phyloP scores from a whole-genome alignment of 1,284 basidiomycete species.

The Fomitopsis betulina region DNA sequence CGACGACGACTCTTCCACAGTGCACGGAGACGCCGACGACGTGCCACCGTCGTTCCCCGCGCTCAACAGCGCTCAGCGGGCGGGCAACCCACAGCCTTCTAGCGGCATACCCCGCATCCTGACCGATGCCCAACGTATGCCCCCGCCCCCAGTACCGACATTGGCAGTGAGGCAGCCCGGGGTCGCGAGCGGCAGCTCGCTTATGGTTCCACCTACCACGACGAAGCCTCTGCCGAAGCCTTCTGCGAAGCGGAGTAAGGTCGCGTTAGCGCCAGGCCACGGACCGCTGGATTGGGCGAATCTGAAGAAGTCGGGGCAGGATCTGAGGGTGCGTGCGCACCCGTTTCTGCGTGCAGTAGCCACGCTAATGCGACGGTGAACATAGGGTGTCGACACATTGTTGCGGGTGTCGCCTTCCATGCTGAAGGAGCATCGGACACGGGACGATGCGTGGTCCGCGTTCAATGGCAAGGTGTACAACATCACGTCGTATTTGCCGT shows the following conservation, averaged over 20 bases:
- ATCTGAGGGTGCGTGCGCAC: slow-evolving; percentile 61
- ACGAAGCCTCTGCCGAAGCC: slow-evolving; percentile 50
- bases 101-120: slow-evolving; percentile 38
- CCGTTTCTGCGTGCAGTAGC: neutral
- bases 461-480: slow-evolving; percentile 97
- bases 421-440: slow-evolving; percentile 78
- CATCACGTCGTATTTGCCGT: slow-evolving; percentile 88
- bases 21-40: slow-evolving; percentile 54
- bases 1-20: slow-evolving; percentile 46
- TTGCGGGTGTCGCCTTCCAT: slow-evolving; percentile 80
- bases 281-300: slow-evolving; percentile 94
- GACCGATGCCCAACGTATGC: slow-evolving; percentile 60
- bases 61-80: slow-evolving; percentile 77
- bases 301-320: slow-evolving; percentile 72
- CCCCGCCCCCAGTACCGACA: slow-evolving; percentile 58
- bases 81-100: slow-evolving; percentile 9
- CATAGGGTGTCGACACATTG: slow-evolving; percentile 59
- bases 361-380: neutral
- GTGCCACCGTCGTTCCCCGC: slow-evolving; percentile 82
- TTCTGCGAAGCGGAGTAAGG: slow-evolving; percentile 68
- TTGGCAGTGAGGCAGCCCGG: slow-evolving; percentile 42
- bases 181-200: slow-evolving; percentile 37
- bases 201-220: slow-evolving; percentile 57
- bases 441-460: slow-evolving; percentile 91
- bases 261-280: slow-evolving; percentile 88